Evolutionary conservation across 2,329 filamentous ascomycete species (phyloP).

Genomic region (Penicillium italicum): DNA sequence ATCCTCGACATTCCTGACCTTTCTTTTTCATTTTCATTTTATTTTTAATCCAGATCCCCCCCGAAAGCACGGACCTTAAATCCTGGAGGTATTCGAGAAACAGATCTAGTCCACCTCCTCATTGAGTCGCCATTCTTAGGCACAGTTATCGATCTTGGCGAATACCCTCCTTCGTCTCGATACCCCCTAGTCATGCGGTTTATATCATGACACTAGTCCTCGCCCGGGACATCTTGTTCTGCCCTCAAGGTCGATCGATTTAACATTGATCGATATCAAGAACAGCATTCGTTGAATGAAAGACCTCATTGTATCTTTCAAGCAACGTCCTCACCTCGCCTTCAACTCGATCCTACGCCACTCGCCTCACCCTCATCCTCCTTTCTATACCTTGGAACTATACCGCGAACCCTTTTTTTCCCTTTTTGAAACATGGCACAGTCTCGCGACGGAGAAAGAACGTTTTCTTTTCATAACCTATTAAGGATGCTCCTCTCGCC

Average conservation of each 20-base stretch:
- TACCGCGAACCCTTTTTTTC: slow-evolving; percentile 7
- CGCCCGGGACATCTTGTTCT: slow-evolving; percentile 31
- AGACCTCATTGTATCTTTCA: slow-evolving; percentile 14
- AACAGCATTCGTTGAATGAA: slow-evolving; percentile 23
- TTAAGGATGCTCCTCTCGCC: slow-evolving; percentile 46
- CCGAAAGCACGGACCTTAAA: slow-evolving; percentile 7
- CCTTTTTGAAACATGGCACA: slow-evolving; percentile 30
- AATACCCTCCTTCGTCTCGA: slow-evolving; percentile 10
- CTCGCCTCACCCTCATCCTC: slow-evolving; percentile 3
- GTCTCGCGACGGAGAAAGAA: slow-evolving; percentile 30
- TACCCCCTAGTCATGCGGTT: slow-evolving; percentile 32
- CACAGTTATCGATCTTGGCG: slow-evolving; percentile 21
- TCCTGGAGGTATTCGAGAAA: slow-evolving; percentile 15
- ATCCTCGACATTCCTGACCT: slow-evolving; percentile 2
- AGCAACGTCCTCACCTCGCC: slow-evolving; percentile 5
- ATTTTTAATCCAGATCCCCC: neutral
- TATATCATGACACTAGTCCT: slow-evolving; percentile 46
- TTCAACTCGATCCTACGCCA: slow-evolving; percentile 17
- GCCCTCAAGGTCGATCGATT: slow-evolving; percentile 29
- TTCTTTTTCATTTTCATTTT: slow-evolving; percentile 2
- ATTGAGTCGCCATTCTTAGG: slow-evolving; percentile 15
- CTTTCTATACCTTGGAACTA: neutral
- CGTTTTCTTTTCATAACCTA: slow-evolving; percentile 40
- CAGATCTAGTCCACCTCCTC: slow-evolving; percentile 7
- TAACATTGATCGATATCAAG: slow-evolving; percentile 28